phyloP scores from a whole-genome alignment of 1,284 basidiomycete genomes.

The Heterobasidion occidentale region DNA sequence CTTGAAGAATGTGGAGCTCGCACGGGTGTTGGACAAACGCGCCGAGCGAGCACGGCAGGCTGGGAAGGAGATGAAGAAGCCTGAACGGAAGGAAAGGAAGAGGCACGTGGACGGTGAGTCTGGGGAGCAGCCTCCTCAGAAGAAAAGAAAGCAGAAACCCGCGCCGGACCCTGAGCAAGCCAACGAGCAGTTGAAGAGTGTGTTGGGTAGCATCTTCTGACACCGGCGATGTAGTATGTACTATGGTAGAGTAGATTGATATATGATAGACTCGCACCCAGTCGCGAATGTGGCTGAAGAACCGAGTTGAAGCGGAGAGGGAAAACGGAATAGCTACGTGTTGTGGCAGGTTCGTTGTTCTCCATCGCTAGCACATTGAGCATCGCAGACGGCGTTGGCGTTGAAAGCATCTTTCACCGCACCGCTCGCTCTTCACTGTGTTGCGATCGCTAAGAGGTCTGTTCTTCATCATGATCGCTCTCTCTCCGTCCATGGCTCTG shows the following conservation, averaged over 20 bases:
- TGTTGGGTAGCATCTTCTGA: constrained; percentile 47
- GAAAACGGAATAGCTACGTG: constrained; percentile 20
- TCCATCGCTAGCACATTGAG: constrained; percentile 67
- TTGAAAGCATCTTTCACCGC: constrained; percentile 5
- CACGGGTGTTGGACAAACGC: constrained; percentile 85
- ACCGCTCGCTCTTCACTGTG: constrained; percentile 35
- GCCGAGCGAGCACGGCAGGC: constrained; percentile 53
- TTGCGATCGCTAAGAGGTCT: constrained; percentile 73
- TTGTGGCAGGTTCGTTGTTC: constrained; percentile 20
- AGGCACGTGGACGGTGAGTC: constrained; percentile 34
- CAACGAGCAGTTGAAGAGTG: constrained; percentile 30
- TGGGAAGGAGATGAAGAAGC: constrained; percentile 11
- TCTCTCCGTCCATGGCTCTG: constrained; percentile 46
- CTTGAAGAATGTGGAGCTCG: constrained; percentile 90
- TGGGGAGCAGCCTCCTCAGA: constrained; percentile 31
- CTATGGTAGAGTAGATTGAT: constrained; percentile 22
- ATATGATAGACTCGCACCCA: too few species aligned
- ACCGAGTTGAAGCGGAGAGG: constrained; percentile 33
- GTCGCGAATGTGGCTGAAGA: too few species aligned
- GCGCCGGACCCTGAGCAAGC: constrained; percentile 11
- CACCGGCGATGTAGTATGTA: too few species aligned
- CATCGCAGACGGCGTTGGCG: constrained; percentile 15
- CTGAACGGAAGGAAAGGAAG: constrained; percentile 9
- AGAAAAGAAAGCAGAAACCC: constrained; percentile 21
- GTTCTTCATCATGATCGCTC: constrained; percentile 82